Evolutionary conservation across 805 yeast genomes (phyloP), one percentile per base, ranked within the genome.

Genomic region (Candida chilensis): DNA sequence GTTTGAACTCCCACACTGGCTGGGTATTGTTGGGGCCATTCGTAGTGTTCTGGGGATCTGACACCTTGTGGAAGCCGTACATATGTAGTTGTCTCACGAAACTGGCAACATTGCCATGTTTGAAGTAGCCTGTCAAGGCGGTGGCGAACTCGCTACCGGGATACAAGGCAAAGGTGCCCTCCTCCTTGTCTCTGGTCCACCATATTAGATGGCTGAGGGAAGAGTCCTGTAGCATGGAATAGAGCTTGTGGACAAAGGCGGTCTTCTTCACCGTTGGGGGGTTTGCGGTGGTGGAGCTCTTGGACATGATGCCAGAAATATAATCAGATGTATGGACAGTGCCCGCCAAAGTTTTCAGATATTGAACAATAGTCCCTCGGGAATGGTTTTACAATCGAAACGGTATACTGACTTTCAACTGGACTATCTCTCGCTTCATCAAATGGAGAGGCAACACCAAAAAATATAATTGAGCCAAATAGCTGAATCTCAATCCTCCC

Each of bases 51-150:
- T 37, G 46, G 12, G 62, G 64, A 36, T 71, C 76, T 37, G 59
- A 71, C 5, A 72, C 78, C 57, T 88, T 87, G 54, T 88, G 96
- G 60, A 88, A 87, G 1, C 96, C 96, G 51, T 87, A 87, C 96
- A 88, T 90, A 60, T 90, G 95, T 27, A 88, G 62, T 55, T 90
- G 96, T 28, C 96, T 73, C 20, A 90, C 95, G 60, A 90, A 90
- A 36, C 90, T 78, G 16, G 95, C 86, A 17, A 88, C 86, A 48
- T 90, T 90, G 3, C 94, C 94, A 57, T 88, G 96, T 51, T 90
- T 90, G 64, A 90, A 88, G 51, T 83, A 87, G 28, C 66, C 64
- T n/a, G 81, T 74, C 29, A 81, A 48, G 1, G 72, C 71, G 24
- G 60, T 56, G 8, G 80, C 73, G 48, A 78, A 78, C 37, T 74